Conservation (phyloP, 139 green algal genomes). For the Chlamydomonas sp. region DNA sequence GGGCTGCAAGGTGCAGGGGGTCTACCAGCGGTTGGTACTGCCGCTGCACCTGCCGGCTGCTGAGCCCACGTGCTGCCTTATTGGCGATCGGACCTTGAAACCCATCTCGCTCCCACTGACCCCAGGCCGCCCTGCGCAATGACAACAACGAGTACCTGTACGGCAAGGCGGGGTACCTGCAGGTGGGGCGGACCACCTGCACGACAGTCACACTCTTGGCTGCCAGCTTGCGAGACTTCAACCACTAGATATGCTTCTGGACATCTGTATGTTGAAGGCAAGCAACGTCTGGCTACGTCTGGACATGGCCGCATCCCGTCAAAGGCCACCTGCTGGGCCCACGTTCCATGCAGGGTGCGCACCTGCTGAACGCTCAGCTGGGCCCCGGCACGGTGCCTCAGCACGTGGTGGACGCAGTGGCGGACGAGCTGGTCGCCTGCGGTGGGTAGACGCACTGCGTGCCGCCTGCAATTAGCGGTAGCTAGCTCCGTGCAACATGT, state of each 20-base stretch:
- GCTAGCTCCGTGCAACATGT: neutral
- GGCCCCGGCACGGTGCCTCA: slow-evolving; percentile 24
- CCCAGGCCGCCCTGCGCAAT: slow-evolving; percentile 25
- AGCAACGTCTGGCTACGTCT: too few species aligned
- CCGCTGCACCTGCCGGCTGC: too few species aligned
- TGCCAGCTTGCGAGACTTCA: too few species aligned
- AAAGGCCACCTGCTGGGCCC: neutral
- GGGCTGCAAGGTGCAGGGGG: too few species aligned
- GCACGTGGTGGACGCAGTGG: slow-evolving; percentile 25
- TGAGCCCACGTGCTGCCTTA: too few species aligned
- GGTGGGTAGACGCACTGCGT: neutral
- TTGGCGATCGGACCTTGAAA: too few species aligned
- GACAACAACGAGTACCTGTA: slow-evolving; percentile 39
- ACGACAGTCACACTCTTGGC: neutral
- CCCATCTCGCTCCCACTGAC: neutral
- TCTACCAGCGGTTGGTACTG: too few species aligned
- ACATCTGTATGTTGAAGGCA: too few species aligned
- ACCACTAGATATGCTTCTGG: too few species aligned
- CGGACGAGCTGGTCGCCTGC: slow-evolving; percentile 18
- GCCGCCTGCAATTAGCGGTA: neutral
- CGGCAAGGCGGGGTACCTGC: slow-evolving; percentile 30
- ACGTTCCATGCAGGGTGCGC: slow-evolving; percentile 3
- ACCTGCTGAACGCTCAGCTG: slow-evolving; percentile 37
- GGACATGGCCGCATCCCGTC: too few species aligned
- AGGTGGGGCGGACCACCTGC: slow-evolving; percentile 18